Evolutionary conservation across 1,284 basidiomycete species (phyloP).

Genomic region (Ustilago vetiveriae): DNA sequence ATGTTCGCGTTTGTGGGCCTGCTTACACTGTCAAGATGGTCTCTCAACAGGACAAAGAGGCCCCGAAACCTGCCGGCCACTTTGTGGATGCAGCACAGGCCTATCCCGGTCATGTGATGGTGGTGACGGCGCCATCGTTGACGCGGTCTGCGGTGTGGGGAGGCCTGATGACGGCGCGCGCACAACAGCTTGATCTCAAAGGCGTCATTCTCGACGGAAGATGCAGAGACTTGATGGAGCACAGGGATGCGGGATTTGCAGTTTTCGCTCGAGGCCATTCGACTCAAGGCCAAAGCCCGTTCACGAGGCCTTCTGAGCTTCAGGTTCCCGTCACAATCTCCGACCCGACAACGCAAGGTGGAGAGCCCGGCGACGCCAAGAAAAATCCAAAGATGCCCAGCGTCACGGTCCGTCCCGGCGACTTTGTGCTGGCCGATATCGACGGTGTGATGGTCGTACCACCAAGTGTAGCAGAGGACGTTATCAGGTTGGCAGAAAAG

Average conservation of each 20-base stretch:
- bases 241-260: conserved; percentile 74
- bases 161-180: conserved; percentile 87
- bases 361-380: conserved; percentile 8
- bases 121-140: conserved; percentile 82
- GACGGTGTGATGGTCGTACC: conserved; percentile 91
- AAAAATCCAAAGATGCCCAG: conserved; percentile 66
- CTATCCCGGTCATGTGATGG: conserved; percentile 73
- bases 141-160: conserved; percentile 87
- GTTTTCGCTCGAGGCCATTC: conserved; percentile 78
- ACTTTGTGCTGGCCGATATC: conserved; percentile 84
- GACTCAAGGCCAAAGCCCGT: conserved; percentile 86
- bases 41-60: conserved; percentile 72
- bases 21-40: conserved; percentile 94
- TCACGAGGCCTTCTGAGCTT: conserved; percentile 82
- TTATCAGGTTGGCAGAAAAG: conserved; percentile 74
- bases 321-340: conserved; percentile 78
- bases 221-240: conserved; percentile 83
- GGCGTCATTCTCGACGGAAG: conserved; percentile 83
- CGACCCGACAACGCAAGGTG: conserved; percentile 43
- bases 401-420: conserved; percentile 78
- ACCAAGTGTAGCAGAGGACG: conserved; percentile 72
- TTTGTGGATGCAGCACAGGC: conserved; percentile 83
- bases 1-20: conserved; percentile 72
- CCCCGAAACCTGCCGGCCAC: conserved; percentile 78
- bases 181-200: conserved; percentile 74